Conservation (phyloP, 2,329 filamentous ascomycete genomes). For the Polytolypa hystricis region DNA sequence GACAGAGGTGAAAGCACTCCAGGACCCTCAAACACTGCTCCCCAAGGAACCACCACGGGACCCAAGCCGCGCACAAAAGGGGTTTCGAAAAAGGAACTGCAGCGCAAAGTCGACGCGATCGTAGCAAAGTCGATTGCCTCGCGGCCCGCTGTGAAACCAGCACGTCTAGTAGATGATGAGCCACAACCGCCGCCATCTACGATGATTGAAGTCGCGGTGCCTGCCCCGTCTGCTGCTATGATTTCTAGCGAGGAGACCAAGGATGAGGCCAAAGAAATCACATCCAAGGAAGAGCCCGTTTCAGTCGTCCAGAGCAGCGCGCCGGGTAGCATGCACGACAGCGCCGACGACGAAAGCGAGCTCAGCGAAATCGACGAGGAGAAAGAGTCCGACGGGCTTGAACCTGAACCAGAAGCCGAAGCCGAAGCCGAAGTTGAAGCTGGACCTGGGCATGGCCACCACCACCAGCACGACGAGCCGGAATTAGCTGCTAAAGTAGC, state of each 20-base stretch:
- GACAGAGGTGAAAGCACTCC: constrained; percentile 15
- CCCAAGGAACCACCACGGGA: constrained; percentile 11
- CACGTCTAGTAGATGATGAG: constrained; percentile 8
- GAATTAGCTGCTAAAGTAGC: too few species aligned
- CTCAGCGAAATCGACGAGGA: constrained; percentile 53
- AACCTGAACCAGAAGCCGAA: too few species aligned
- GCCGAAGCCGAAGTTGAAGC: too few species aligned
- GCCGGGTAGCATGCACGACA: constrained; percentile 51
- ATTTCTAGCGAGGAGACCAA: constrained; percentile 20
- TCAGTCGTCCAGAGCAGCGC: constrained; percentile 39
- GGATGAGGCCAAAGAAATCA: constrained; percentile 35
- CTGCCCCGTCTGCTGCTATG: constrained; percentile 17
- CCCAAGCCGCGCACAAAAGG: constrained; percentile 41
- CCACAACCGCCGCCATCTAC: background rate
- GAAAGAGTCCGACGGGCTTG: constrained; percentile 11
- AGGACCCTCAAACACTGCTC: constrained; percentile 9
- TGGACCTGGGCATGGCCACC: too few species aligned
- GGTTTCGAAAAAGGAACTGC: constrained; percentile 49
- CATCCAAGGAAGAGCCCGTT: too few species aligned
- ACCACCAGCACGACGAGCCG: too few species aligned
- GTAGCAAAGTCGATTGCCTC: constrained; percentile 26
- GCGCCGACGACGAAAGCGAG: constrained; percentile 58
- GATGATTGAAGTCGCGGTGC: background rate
- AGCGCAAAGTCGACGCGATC: constrained; percentile 48
- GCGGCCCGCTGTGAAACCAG: constrained; percentile 7